Base-by-base conservation (phyloP, 345 rosid genomes). In the Fremontodendron californicum region DNA sequence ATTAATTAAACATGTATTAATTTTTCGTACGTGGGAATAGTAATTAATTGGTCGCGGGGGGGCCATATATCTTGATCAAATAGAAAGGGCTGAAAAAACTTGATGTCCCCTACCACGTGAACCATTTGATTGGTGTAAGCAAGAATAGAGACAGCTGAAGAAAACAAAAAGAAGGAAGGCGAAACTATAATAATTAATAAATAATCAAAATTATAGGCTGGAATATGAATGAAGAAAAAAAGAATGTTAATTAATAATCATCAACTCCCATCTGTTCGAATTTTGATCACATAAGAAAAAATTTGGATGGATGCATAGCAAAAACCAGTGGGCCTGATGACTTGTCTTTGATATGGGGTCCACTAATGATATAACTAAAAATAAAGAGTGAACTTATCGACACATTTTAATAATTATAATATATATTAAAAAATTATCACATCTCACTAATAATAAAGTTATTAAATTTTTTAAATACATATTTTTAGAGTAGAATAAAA, bases 341-440 rank as follows among this genome's bases (percentile, higher is more conserved):
- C 62, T 57, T 25, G 15, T 57, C 67, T 61, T 40, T 42, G 29
- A 52, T 45, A 2, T 16, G 82, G 83, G 85, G 83, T 63, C 85
- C 84, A 80, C 81, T 61, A 78, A 85, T 82, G 84, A 85, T 40
- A 9, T 21, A 42, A 15, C 16, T 27, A 23, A 29, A 15, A 25
- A 60, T 12, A 49, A 16, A 49, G 49, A 1, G 18, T 25, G 13
- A 57, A 57, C 15, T 57, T 25, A 57, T 57, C 63, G 3, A 11
- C 10, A 10, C 33, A 33, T 10, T 57, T 25, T n/a, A n/a, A n/a
- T n/a, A n/a, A n/a, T n/a, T n/a, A n/a, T n/a, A n/a, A n/a, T n/a
- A n/a, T n/a, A n/a, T n/a, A n/a, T n/a, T n/a, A n/a, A n/a, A n/a
- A n/a, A n/a, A n/a, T n/a, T n/a, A n/a, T n/a, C 4, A 37, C 0